Conservation (phyloP, 176 grass and related monocot genomes). For the Echinochloa phyllopogon region DNA sequence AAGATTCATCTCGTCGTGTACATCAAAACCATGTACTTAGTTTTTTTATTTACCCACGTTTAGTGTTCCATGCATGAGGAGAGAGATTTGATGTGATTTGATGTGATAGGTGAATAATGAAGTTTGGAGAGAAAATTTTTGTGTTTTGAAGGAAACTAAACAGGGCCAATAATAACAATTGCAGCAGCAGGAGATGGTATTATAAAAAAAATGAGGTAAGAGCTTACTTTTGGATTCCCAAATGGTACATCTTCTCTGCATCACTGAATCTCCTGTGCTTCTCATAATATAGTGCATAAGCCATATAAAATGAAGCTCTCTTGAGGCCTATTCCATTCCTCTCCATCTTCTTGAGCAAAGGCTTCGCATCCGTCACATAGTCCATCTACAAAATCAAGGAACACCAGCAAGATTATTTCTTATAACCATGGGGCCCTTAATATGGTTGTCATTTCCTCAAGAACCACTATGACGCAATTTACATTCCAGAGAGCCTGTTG, state of each 20-base stretch:
- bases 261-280: constrained; percentile 73
- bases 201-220: background rate
- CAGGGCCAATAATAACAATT: constrained; percentile 10
- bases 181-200: constrained; percentile 2
- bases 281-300: constrained; percentile 90
- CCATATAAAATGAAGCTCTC: constrained; percentile 83
- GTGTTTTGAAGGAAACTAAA: too few relatives aligned
- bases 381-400: constrained; percentile 68
- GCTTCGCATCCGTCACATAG: constrained; percentile 81
- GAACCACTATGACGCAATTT: background rate
- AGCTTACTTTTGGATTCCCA: constrained; percentile 77
- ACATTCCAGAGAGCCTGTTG: background rate
- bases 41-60: too few relatives aligned
- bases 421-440: background rate
- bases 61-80: too few relatives aligned
- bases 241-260: constrained; percentile 74
- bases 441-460: background rate
- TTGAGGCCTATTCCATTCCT: constrained; percentile 75
- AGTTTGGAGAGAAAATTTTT: too few relatives aligned
- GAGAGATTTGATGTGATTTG: too few relatives aligned
- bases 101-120: too few relatives aligned
- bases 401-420: background rate
- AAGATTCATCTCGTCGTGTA: too few relatives aligned
- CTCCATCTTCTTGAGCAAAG: constrained; percentile 86
- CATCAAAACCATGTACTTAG: too few relatives aligned